phyloP scores from a whole-genome alignment of 371 early-diverging fungal species.

The Mucor lusitanicus region DNA sequence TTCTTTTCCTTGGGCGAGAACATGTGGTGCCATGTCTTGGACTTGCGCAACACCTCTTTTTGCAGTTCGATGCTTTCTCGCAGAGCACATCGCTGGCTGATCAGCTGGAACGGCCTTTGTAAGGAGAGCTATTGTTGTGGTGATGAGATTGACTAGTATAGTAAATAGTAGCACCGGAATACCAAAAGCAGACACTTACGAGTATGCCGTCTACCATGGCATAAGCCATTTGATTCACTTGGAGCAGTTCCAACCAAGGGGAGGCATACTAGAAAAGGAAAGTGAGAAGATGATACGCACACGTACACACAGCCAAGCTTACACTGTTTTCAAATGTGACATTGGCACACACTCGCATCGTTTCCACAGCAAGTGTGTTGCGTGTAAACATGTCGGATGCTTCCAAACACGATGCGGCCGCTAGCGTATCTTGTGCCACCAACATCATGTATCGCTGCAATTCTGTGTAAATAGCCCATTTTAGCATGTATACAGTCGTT shows the following conservation, averaged over 20 bases:
- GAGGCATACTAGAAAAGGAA: slow-evolving; percentile 9
- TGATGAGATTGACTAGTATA: background rate
- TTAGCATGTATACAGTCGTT: no score
- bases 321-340: slow-evolving; percentile 10
- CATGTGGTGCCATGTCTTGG: slow-evolving; percentile 35
- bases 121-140: slow-evolving; percentile 30
- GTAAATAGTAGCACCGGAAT: background rate
- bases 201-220: slow-evolving; percentile 35
- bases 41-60: slow-evolving; percentile 31
- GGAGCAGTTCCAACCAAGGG: slow-evolving; percentile 15
- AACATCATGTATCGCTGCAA: background rate
- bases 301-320: background rate
- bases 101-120: slow-evolving; percentile 32
- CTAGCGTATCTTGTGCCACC: background rate
- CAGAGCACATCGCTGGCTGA: slow-evolving; percentile 23
- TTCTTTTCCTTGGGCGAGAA: slow-evolving; percentile 35
- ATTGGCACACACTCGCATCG: slow-evolving; percentile 21
- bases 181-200: slow-evolving; percentile 22
- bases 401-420: background rate
- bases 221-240: slow-evolving; percentile 22
- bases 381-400: background rate
- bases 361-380: slow-evolving; percentile 12
- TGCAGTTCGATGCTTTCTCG: slow-evolving; percentile 31
- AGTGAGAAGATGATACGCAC: background rate
- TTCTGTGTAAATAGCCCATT: background rate